Evolutionary conservation across 2,329 filamentous ascomycete genomes (phyloP).

Genomic region (Aspergillus intermedius): DNA sequence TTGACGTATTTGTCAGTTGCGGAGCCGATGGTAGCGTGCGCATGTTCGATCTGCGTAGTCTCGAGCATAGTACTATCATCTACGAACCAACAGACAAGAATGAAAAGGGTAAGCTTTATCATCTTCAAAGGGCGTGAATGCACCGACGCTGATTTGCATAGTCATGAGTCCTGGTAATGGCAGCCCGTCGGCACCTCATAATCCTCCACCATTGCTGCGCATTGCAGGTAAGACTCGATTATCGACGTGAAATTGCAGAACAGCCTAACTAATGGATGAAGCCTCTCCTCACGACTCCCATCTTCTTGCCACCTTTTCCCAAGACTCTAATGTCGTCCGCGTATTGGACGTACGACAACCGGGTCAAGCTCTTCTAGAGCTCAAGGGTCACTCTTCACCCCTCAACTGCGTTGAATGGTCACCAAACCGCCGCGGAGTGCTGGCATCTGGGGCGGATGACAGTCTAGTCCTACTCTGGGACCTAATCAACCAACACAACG

Average conservation of each 20-base stretch:
- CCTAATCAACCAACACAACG: constrained; percentile 62
- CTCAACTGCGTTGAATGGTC: constrained; percentile 97
- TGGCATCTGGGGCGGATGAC: constrained; percentile 89
- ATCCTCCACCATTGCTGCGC: constrained; percentile 49
- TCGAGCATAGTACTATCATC: constrained; percentile 98
- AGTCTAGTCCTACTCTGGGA: constrained; percentile 92
- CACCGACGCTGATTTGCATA: constrained; percentile 9
- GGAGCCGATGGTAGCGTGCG: constrained; percentile 95
- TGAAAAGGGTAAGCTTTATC: constrained; percentile 49
- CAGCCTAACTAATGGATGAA: constrained; percentile 16
- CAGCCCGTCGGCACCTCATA: constrained; percentile 66
- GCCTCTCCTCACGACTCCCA: constrained; percentile 94
- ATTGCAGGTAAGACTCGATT: constrained; percentile 34
- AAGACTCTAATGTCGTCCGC: constrained; percentile 84
- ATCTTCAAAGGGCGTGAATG: background rate
- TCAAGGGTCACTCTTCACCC: constrained; percentile 76
- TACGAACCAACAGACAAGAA: constrained; percentile 93
- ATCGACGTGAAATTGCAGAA: background rate
- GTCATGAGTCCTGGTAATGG: constrained; percentile 49
- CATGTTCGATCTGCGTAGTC: constrained; percentile 94
- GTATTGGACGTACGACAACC: constrained; percentile 95
- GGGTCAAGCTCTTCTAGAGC: constrained; percentile 86
- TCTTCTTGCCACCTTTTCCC: constrained; percentile 91
- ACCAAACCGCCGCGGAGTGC: constrained; percentile 72
- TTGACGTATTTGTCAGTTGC: constrained; percentile 98